Evolutionary conservation across 164 flowering plant genomes (phyloP).

Genomic region (Warburgia ugandensis): DNA sequence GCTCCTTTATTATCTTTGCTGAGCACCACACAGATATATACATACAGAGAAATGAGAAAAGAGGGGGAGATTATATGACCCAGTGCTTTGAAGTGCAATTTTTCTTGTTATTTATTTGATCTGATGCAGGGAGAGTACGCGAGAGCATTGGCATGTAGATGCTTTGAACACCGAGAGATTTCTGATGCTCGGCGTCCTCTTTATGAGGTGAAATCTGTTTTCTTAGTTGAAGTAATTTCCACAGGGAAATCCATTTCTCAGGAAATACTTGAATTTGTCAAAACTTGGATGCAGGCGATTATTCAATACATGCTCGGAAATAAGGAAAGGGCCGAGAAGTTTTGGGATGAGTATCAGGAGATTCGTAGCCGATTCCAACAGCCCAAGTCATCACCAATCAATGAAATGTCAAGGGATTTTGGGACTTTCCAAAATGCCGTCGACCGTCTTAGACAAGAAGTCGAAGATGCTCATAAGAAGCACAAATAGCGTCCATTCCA

Average conservation of each 20-base stretch:
- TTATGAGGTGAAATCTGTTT: conserved; percentile 13
- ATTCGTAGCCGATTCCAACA: not conserved
- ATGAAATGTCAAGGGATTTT: not conserved
- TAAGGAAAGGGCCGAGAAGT: not conserved
- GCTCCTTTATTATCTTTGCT: no score
- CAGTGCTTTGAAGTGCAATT: no score
- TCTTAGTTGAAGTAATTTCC: no score
- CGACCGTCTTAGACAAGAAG: not conserved
- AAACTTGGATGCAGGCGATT: not conserved
- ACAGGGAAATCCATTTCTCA: not conserved
- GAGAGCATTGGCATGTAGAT: conserved; percentile 15
- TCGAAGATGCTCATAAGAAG: not conserved
- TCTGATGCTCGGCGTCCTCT: conserved; percentile 37
- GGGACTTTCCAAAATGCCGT: not conserved
- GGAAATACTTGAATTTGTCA: not conserved
- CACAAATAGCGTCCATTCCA: not conserved
- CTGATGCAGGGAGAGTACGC: conserved; percentile 24
- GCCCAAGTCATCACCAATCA: not conserved
- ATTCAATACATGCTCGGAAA: not conserved
- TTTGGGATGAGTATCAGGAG: not conserved
- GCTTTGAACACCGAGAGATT: conserved; percentile 13
- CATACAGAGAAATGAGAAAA: no score
- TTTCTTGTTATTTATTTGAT: no score
- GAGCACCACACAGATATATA: no score
- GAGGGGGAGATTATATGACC: no score